Conservation (phyloP, 176 grass and related monocot genomes). For the Chloris gayana region DNA sequence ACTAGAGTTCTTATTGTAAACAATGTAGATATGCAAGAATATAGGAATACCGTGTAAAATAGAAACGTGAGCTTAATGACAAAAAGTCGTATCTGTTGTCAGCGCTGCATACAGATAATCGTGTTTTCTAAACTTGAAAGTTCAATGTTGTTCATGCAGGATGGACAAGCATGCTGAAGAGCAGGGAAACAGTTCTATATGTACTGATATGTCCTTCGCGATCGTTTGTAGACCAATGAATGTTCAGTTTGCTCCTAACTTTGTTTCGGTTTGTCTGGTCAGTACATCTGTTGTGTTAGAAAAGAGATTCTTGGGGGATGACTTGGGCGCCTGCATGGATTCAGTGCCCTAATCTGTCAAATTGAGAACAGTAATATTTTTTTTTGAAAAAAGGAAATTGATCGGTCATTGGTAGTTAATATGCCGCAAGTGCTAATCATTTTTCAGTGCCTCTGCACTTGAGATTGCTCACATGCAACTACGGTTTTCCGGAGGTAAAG, state of each 20-base stretch:
- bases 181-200: slow-evolving; percentile 10
- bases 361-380: not conserved
- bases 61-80: not conserved
- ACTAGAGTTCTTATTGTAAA: not conserved
- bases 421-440: not conserved
- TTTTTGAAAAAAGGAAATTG: not conserved
- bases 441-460: not conserved
- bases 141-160: slow-evolving; percentile 48
- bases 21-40: not conserved
- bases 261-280: not conserved
- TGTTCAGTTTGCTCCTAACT: slow-evolving; percentile 5
- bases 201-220: not conserved
- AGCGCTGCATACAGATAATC: not conserved
- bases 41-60: not conserved
- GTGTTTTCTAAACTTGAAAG: slow-evolving; percentile 7
- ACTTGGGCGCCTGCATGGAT: not conserved
- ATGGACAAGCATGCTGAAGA: slow-evolving; percentile 41
- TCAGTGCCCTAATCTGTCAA: not conserved
- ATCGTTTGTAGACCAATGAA: slow-evolving; percentile 11
- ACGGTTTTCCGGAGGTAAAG: not conserved
- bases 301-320: not conserved
- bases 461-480: not conserved
- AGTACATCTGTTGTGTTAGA: not conserved
- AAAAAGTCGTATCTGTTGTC: not conserved
- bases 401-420: not conserved